Conservation (phyloP, 345 rosid genomes). For the Boechera stricta region DNA sequence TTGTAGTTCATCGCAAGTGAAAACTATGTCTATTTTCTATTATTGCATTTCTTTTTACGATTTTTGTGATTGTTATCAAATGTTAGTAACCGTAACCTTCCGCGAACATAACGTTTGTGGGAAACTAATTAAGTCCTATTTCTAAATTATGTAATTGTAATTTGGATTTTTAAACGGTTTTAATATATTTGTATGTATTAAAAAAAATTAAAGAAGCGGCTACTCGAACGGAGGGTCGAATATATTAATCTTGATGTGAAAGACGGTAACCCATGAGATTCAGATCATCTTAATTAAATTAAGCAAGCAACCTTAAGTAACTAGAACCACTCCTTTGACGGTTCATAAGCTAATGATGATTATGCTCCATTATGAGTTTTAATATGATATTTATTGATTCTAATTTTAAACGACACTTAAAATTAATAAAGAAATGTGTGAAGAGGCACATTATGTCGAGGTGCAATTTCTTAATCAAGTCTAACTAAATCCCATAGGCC, state of each 20-base stretch:
- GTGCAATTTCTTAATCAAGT: constrained; percentile 34
- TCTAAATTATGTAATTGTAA: neutral
- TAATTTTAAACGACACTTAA: constrained; percentile 22
- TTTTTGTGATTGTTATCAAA: no score
- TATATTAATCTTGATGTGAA: constrained; percentile 26
- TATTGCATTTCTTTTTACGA: no score
- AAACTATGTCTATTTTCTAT: neutral
- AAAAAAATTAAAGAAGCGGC: constrained; percentile 18
- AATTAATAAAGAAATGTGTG: constrained; percentile 26
- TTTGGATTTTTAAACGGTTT: neutral
- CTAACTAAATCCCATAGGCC: constrained; percentile 22
- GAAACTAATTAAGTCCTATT: no score
- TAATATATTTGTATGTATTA: neutral
- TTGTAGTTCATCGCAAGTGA: neutral
- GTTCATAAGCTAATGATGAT: constrained; percentile 46
- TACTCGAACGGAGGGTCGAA: constrained; percentile 23
- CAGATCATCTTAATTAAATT: constrained; percentile 39
- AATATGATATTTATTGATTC: constrained; percentile 23
- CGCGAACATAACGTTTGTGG: no score
- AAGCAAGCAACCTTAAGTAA: constrained; percentile 28
- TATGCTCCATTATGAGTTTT: constrained; percentile 42
- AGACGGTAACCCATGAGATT: constrained; percentile 20
- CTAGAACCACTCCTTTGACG: constrained; percentile 48
- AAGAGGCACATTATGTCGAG: constrained; percentile 37
- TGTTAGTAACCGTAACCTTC: no score